Conservation (phyloP, 306 rosid species). For the Vigna trinervia region DNA sequence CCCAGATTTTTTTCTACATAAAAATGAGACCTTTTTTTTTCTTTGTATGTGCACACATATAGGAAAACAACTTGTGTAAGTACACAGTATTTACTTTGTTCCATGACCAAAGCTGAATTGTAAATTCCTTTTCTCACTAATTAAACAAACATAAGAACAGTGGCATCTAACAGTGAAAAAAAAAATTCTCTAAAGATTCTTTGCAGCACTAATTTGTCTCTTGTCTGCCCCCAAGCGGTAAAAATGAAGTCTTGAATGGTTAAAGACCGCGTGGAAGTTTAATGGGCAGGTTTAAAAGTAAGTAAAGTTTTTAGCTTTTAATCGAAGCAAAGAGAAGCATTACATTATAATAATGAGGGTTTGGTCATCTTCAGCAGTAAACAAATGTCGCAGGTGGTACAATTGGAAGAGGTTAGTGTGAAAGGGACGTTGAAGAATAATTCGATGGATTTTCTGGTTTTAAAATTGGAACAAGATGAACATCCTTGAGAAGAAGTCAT, state of each 20-base stretch:
- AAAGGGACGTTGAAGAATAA: slow-evolving; percentile 27
- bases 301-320: slow-evolving; percentile 45
- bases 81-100: slow-evolving; percentile 29
- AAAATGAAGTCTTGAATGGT: slow-evolving; percentile 34
- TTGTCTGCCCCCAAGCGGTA: slow-evolving; percentile 50
- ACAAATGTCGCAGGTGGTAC: slow-evolving; percentile 47
- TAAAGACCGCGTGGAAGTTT: slow-evolving; percentile 47
- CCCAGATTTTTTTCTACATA: slow-evolving; percentile 30
- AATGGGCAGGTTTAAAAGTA: slow-evolving; percentile 39
- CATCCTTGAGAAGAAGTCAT: too few relatives aligned
- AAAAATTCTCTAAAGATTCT: slow-evolving; percentile 54
- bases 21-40: slow-evolving; percentile 22
- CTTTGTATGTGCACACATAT: background rate
- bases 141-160: slow-evolving; percentile 5
- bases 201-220: slow-evolving; percentile 58
- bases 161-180: slow-evolving; percentile 51
- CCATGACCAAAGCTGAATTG: background rate
- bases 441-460: slow-evolving; percentile 18
- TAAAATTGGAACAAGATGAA: slow-evolving; percentile 29
- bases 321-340: slow-evolving; percentile 42
- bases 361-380: slow-evolving; percentile 18
- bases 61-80: background rate
- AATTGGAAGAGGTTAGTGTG: slow-evolving; percentile 50
- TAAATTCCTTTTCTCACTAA: slow-evolving; percentile 6
- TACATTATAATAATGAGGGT: slow-evolving; percentile 41